Base-by-base conservation (phyloP, 257 asterid species). In the Capsicum chinense region DNA sequence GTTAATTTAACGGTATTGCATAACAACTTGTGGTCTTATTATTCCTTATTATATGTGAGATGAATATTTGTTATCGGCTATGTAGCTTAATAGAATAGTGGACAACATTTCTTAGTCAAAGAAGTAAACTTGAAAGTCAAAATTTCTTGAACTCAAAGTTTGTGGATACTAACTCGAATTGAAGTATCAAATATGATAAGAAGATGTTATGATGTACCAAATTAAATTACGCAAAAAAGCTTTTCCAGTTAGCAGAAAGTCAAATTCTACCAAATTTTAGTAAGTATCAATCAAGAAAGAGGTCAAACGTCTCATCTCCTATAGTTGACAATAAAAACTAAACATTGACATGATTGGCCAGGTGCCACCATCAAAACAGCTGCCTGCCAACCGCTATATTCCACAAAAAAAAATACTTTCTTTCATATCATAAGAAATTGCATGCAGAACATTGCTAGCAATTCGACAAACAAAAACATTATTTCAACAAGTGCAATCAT, bases 121-220 rank as follows among this genome's bases (percentile, higher is more conserved):
- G 16, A 9, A 17, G 37, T 70, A 42, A 44, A 70, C 5, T 11
- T 71, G 57, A 2, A 71, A 44, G 5, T 44, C 13, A 13, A 7
- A 14, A 5, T 44, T 70, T 44, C 3, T 17, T 44, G 10, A 71
- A 71, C 79, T 44, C 56, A 44, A 71, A 0, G 12, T 71, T 17
- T 71, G 33, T 26, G 33, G 33, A 26, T 26, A 26, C 33, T 26
- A 26, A 1, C 33, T 26, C 33, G 2, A 26, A 26, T 26, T 26
- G 33, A 26, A 26, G 33, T 26, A 26, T 26, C 33, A 26, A 26
- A 26, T 26, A 26, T 26, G 33, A 26, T 26, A 26, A 26, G 33
- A 26, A 26, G 33, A 26, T 70, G 79, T 71, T 71, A 71, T 71
- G 37, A 71, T n/a, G 79, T 71, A 47, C 39, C 58, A 44, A 44